Evolutionary conservation across 441 rosid genomes (phyloP).

Genomic region (Gossypium schwendimanii): DNA sequence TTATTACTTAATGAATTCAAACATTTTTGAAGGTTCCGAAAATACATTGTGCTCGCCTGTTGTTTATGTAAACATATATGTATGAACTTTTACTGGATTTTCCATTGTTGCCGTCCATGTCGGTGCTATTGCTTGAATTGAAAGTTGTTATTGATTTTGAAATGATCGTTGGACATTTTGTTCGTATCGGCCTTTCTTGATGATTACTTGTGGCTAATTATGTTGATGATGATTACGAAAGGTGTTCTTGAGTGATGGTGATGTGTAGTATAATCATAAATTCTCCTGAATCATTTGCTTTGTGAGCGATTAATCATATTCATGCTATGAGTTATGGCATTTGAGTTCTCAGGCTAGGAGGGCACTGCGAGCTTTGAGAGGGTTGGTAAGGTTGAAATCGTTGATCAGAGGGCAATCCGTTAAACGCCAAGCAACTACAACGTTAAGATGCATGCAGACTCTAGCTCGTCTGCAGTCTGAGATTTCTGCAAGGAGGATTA

Average conservation of each 20-base stretch:
- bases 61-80: too few relatives aligned
- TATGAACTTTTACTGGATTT: too few relatives aligned
- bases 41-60: neutral
- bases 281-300: neutral
- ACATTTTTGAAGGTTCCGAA: neutral
- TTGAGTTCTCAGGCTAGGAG: constrained; percentile 57
- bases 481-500: constrained; percentile 61
- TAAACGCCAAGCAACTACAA: constrained; percentile 65
- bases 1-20: neutral
- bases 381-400: constrained; percentile 73
- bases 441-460: constrained; percentile 81
- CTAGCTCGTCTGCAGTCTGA: constrained; percentile 79
- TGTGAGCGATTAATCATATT: neutral
- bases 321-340: constrained; percentile 12
- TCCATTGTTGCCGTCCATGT: neutral
- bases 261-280: neutral
- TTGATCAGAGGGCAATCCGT: constrained; percentile 68
- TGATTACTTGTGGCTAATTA: neutral
- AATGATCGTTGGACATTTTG: neutral
- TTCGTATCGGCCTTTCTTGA: neutral
- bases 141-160: neutral
- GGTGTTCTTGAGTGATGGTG: neutral
- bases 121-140: neutral
- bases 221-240: neutral
- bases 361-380: constrained; percentile 79